A percentile compares a stretch with the other conserved stretches of the same genome.
These are phyloP conservation scores for Pythium grandisporangium DNA, from an alignment of 352 stramenopile genomes.

Conservation along the genomic window DNA sequence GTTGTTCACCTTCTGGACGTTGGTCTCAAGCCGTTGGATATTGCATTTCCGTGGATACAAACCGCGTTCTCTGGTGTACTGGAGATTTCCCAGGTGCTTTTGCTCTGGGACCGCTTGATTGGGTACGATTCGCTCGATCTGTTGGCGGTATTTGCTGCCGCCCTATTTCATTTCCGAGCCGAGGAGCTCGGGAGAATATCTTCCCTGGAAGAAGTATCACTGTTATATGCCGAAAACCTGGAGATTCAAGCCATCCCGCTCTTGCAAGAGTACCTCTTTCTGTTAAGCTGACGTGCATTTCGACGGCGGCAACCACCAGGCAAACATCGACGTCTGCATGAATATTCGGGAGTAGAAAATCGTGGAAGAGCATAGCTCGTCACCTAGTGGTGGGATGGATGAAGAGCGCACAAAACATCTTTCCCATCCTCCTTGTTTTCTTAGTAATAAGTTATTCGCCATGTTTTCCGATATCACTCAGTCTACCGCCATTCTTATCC, in stretches of 20 bases:
- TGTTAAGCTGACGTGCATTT: conserved; percentile 13
- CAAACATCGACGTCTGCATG: too few species aligned
- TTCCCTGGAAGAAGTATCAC: conserved; percentile 38
- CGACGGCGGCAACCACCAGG: background rate
- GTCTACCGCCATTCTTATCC: too few species aligned
- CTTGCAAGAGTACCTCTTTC: conserved; percentile 67
- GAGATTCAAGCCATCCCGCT: conserved; percentile 63
- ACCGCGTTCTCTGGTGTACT: conserved; percentile 66
- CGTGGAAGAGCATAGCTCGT: too few species aligned
- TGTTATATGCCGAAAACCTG: conserved; percentile 61
- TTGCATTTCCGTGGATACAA: conserved; percentile 79
- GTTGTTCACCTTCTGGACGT: conserved; percentile 60
- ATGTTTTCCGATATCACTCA: background rate
- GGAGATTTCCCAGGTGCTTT: conserved; percentile 61
- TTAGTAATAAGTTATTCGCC: conserved; percentile 8
- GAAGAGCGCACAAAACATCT: too few species aligned
- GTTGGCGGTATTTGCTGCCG: conserved; percentile 55
- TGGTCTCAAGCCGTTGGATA: conserved; percentile 47
- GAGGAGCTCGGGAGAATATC: conserved; percentile 33
- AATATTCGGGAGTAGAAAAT: too few species aligned
- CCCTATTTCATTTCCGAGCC: conserved; percentile 61
- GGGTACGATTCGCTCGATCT: conserved; percentile 64
- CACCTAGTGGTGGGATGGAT: too few species aligned
- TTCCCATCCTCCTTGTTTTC: too few species aligned
- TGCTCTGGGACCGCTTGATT: conserved; percentile 72